These are phyloP conservation scores for Elsinoe perseae DNA, from an alignment of 2,329 filamentous ascomycete genomes.

Conservation along the genomic window DNA sequence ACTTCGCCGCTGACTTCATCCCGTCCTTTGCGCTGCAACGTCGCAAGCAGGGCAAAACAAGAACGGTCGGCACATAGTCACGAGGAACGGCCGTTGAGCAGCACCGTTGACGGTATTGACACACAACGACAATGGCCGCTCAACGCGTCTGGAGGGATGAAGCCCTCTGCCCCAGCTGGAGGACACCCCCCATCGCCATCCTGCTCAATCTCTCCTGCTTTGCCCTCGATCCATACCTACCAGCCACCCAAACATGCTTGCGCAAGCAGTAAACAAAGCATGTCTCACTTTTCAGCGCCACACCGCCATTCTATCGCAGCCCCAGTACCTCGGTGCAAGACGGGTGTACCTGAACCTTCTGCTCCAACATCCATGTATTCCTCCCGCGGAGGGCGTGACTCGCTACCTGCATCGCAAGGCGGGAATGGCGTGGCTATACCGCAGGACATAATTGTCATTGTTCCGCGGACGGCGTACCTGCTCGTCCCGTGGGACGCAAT, in stretches of 20 bases:
- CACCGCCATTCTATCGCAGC: neutral
- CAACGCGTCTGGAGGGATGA: neutral
- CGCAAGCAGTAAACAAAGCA: neutral
- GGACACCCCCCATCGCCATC: neutral
- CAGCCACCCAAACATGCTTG: neutral
- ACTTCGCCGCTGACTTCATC: conserved; percentile 1
- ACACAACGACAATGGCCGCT: neutral
- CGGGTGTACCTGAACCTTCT: conserved; percentile 1
- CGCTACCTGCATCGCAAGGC: neutral
- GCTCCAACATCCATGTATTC: neutral
- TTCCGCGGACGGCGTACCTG: neutral
- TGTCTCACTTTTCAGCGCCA: neutral
- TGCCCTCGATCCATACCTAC: neutral
- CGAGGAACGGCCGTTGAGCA: conserved; percentile 1
- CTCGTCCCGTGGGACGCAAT: neutral
- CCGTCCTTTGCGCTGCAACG: neutral
- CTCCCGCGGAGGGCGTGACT: neutral
- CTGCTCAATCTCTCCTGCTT: neutral
- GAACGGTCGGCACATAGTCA: neutral
- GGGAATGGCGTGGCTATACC: neutral
- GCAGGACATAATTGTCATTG: neutral
- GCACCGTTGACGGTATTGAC: neutral
- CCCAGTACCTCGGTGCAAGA: neutral
- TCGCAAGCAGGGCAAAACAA: too few relatives aligned
- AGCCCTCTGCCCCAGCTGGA: neutral